Base-by-base conservation (phyloP, 2,329 filamentous ascomycete species). In the Paecilomyces fulvus region DNA sequence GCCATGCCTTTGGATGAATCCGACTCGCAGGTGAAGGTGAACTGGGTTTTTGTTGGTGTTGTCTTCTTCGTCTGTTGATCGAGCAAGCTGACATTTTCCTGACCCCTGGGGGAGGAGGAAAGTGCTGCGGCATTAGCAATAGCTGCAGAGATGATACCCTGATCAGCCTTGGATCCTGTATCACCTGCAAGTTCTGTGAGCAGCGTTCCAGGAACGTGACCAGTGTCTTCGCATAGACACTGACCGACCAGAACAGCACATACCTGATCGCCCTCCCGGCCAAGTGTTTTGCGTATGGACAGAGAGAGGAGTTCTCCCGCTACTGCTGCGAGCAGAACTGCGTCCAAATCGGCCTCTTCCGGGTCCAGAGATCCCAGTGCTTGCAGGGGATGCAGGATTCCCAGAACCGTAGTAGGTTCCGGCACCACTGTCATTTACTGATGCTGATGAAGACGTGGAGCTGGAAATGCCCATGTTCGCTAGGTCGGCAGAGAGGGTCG, bases 1-100 rank as follows among this genome's bases (percentile, higher is more conserved):
- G 86, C 84, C 70, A 90, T 83, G 56, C 87, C 85, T 58, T 87
- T 90, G 0, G 89, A 86, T 37, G 91, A 90, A 68, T 94, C 90
- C 1, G 92, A 92, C 66, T 95, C 89, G 73, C 91, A 96, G 11
- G 90, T 95, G 69, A 99, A 99, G 9, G 94, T 99, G 70, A 99
- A 99, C 65, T 96, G 90, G 0, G 89, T 88, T 56, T 91, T 90
- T 5, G 87, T 83, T 3, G 89, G 84, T 33, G 81, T 84, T 3
- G 82, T 69, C 65, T 83, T 86, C 57, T 79, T 78, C 5, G 81
- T 76, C 70, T 88, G 84, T 68, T 90, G 87, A 56, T 90, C 86
- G 52, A 95, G 75, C 58, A 92, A 79, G 70, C 88, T 92, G 60
- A 87, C 79, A 72, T 90, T 94, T 67, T 92, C 89, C 68, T 90